Conservation (phyloP, 1,284 basidiomycete genomes). For the Amylostereum areolatum region DNA sequence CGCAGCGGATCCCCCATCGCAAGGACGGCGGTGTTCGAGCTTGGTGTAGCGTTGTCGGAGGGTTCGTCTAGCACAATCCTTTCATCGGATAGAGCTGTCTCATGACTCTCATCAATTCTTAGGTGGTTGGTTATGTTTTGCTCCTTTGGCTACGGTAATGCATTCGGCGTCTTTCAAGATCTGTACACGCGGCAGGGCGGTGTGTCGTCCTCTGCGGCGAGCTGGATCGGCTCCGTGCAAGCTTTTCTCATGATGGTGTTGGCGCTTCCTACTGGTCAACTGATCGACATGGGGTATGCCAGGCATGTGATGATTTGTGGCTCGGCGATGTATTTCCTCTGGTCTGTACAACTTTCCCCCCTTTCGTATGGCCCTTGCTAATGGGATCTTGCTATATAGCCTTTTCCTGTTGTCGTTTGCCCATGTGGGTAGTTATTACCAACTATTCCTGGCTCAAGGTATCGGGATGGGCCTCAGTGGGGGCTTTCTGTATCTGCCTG, state of each 20-base stretch:
- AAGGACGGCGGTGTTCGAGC: too few species aligned
- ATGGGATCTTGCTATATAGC: neutral
- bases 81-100: too few species aligned
- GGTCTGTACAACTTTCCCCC: neutral
- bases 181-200: constrained; percentile 1
- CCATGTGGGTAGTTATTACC: neutral
- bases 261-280: neutral
- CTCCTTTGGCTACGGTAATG: neutral
- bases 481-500: neutral
- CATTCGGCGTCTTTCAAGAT: constrained; percentile 7
- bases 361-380: neutral
- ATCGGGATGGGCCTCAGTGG: neutral
- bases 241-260: constrained; percentile 1
- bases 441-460: neutral
- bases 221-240: constrained; percentile 7
- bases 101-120: too few species aligned
- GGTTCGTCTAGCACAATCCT: too few species aligned
- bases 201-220: neutral
- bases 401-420: neutral
- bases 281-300: neutral
- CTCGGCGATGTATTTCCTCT: neutral
- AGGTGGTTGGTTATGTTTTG: too few species aligned
- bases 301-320: neutral
- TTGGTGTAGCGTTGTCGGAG: too few species aligned
- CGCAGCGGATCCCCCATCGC: too few species aligned